Percentiles rank a stretch among this genome's conserved stretches.
These are phyloP conservation scores for Cadophora sp. DNA, from an alignment of 2,329 filamentous ascomycete genomes.

Conservation along the genomic window DNA sequence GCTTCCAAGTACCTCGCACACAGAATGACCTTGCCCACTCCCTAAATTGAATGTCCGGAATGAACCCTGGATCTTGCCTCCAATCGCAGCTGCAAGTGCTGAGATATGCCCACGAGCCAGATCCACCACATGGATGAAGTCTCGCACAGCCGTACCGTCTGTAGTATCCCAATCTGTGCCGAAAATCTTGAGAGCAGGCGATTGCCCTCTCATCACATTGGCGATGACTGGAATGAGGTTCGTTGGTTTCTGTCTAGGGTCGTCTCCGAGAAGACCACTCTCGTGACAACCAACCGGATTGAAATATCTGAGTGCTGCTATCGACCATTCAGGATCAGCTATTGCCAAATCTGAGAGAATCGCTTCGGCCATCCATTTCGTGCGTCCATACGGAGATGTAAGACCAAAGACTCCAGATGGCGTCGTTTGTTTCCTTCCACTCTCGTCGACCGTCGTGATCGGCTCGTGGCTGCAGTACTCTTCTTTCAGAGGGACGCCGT, in stretches of 20 bases:
- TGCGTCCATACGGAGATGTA: constrained; percentile 68
- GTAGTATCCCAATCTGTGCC: constrained; percentile 68
- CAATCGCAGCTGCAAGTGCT: constrained; percentile 53
- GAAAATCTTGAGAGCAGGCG: constrained; percentile 61
- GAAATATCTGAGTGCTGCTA: constrained; percentile 69
- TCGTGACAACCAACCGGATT: constrained; percentile 70
- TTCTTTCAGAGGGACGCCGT: constrained; percentile 58
- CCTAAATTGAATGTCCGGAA: constrained; percentile 54
- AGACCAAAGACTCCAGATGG: constrained; percentile 60
- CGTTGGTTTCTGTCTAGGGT: constrained; percentile 64
- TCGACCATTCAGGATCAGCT: constrained; percentile 66
- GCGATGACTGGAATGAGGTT: constrained; percentile 70
- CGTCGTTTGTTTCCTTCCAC: constrained; percentile 44
- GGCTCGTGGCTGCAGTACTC: constrained; percentile 60
- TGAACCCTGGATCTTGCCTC: constrained; percentile 45
- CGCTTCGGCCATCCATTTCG: constrained; percentile 71
- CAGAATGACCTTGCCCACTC: constrained; percentile 52
- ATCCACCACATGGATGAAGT: constrained; percentile 71
- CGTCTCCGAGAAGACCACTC: constrained; percentile 67
- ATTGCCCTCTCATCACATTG: constrained; percentile 62
- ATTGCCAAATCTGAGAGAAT: constrained; percentile 66
- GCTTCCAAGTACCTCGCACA: constrained; percentile 50
- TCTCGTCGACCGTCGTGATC: constrained; percentile 48
- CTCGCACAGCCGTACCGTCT: constrained; percentile 68
- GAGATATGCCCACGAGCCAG: constrained; percentile 68